Percentiles rank a stretch among this genome's conserved stretches.
phyloP scores from a whole-genome alignment of 1,139 yeast species.

The Wickerhamiella pararugosa region DNA sequence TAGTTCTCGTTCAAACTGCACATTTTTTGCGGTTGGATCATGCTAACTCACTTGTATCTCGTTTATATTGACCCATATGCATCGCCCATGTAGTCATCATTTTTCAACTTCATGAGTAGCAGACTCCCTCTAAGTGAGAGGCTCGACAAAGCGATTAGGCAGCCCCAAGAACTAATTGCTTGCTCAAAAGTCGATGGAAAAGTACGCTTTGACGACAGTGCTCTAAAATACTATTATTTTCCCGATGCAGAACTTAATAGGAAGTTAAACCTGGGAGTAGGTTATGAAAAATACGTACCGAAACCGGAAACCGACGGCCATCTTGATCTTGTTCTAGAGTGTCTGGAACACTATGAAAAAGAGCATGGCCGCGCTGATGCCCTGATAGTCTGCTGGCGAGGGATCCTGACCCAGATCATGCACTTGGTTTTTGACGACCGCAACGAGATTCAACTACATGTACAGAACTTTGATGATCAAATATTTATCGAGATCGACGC shows the following conservation, averaged over 20 bases:
- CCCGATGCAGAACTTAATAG: conserved; percentile 46
- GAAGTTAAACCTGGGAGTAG: conserved; percentile 46
- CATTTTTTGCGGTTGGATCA: no score
- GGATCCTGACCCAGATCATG: conserved; percentile 55
- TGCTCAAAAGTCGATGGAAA: conserved; percentile 43
- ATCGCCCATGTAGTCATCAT: background rate
- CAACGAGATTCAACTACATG: conserved; percentile 48
- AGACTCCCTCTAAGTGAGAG: conserved; percentile 20
- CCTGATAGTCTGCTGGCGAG: conserved; percentile 72
- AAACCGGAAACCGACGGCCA: conserved; percentile 36
- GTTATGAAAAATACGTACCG: conserved; percentile 42
- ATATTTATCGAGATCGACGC: conserved; percentile 60
- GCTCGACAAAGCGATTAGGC: conserved; percentile 31
- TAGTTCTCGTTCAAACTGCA: no score
- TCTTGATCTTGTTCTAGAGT: conserved; percentile 41
- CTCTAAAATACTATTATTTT: conserved; percentile 54
- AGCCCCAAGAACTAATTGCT: conserved; percentile 56
- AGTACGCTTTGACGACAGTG: conserved; percentile 35
- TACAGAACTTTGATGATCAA: conserved; percentile 64
- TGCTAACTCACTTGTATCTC: no score
- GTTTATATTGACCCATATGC: no score
- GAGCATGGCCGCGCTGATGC: conserved; percentile 33
- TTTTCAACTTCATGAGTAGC: conserved; percentile 1
- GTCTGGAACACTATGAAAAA: conserved; percentile 43
- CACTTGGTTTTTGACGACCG: conserved; percentile 41